These are phyloP conservation scores for Arthrobotrys pseudoclavata DNA, from an alignment of 2,329 filamentous ascomycete species.

Conservation along the genomic window DNA sequence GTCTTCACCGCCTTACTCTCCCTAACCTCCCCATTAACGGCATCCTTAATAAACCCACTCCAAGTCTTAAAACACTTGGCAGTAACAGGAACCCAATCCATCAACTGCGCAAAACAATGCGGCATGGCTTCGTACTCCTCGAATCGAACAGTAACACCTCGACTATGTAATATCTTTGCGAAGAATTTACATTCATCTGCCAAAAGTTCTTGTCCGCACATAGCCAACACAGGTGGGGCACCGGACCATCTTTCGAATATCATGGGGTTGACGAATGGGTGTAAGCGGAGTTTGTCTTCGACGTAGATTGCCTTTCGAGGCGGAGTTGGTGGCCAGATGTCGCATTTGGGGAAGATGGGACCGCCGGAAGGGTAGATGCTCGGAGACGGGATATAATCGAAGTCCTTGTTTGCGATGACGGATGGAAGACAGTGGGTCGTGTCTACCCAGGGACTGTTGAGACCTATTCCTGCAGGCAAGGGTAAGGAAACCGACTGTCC, in stretches of 20 bases:
- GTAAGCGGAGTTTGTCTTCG: conserved; percentile 70
- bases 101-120: conserved; percentile 77
- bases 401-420: conserved; percentile 69
- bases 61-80: conserved; percentile 72
- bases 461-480: conserved; percentile 75
- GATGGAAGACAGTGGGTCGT: conserved; percentile 71
- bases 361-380: conserved; percentile 61
- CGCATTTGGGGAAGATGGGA: conserved; percentile 68
- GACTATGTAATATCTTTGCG: conserved; percentile 71
- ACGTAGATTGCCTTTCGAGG: conserved; percentile 68
- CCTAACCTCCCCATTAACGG: conserved; percentile 64
- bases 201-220: conserved; percentile 79
- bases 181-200: conserved; percentile 73
- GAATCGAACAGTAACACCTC: conserved; percentile 75
- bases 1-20: conserved; percentile 71
- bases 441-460: conserved; percentile 79
- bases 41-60: conserved; percentile 71
- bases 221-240: conserved; percentile 77
- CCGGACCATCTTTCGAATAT: conserved; percentile 73
- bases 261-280: conserved; percentile 78
- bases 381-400: conserved; percentile 75
- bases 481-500: conserved; percentile 73
- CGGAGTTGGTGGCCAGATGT: conserved; percentile 72
- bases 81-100: conserved; percentile 69
- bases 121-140: conserved; percentile 86